Evolutionary conservation across 2,329 filamentous ascomycete species (phyloP).

Genomic region (Colletotrichum sidae): DNA sequence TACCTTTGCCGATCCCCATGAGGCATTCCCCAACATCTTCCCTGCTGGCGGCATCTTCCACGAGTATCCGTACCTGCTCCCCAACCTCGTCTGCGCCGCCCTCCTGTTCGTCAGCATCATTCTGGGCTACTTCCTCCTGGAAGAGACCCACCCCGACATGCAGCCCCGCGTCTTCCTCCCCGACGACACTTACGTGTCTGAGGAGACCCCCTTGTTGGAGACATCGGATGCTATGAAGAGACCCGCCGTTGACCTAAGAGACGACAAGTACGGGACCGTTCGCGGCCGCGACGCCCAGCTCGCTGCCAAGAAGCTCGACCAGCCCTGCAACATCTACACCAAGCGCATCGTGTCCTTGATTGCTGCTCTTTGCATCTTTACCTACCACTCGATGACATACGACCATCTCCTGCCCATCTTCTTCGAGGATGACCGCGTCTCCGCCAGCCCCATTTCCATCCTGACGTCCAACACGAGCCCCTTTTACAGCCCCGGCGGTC

Average conservation of each 20-base stretch:
- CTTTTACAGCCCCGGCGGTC: constrained; percentile 70
- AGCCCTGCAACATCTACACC: constrained; percentile 59
- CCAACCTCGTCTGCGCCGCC: constrained; percentile 85
- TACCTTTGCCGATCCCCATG: constrained; percentile 82
- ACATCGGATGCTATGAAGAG: constrained; percentile 81
- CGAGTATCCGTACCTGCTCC: constrained; percentile 86
- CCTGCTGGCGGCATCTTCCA: constrained; percentile 77
- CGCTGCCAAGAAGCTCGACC: constrained; percentile 47
- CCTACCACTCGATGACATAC: constrained; percentile 95
- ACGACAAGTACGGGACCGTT: constrained; percentile 86
- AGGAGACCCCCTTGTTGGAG: constrained; percentile 80
- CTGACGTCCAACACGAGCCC: constrained; percentile 50
- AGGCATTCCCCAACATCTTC: constrained; percentile 79
- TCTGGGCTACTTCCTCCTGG: constrained; percentile 81
- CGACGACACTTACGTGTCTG: constrained; percentile 62
- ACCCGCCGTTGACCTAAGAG: constrained; percentile 77
- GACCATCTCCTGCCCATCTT: constrained; percentile 94
- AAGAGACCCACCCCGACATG: constrained; percentile 82
- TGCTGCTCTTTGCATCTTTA: constrained; percentile 88
- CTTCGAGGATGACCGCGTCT: constrained; percentile 78
- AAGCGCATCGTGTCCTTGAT: constrained; percentile 80
- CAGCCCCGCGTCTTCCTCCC: constrained; percentile 48
- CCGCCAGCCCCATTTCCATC: constrained; percentile 48
- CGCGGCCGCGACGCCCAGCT: constrained; percentile 50
- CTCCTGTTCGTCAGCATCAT: constrained; percentile 84